Evolutionary conservation across 228 moss, liverwort and hornwort species (phyloP).

Genomic region (Sphagnum fallax): DNA sequence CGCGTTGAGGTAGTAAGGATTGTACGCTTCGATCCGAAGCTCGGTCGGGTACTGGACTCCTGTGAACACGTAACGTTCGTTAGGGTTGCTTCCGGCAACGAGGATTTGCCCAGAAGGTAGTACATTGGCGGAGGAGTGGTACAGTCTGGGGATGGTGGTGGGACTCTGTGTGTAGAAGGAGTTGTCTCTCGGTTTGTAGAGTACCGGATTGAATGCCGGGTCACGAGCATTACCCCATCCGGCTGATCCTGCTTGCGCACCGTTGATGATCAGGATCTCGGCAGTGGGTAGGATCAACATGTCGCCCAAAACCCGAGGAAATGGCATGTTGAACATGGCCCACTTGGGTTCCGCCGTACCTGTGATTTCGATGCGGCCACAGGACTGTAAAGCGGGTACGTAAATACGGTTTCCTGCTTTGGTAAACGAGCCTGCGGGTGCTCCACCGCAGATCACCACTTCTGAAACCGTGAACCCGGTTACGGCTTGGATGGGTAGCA

Average conservation of each 20-base stretch:
- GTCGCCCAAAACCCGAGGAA: constrained; percentile 50
- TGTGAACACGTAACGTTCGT: constrained; percentile 35
- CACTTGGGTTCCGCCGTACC: constrained; percentile 18
- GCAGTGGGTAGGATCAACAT: constrained; percentile 41
- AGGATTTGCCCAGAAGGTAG: constrained; percentile 44
- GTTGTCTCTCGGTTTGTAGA: constrained; percentile 24
- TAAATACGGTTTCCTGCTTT: constrained; percentile 21
- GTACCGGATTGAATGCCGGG: constrained; percentile 31
- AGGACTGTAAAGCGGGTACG: constrained; percentile 43
- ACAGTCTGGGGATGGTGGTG: constrained; percentile 33
- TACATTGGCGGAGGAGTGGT: constrained; percentile 47
- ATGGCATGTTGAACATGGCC: constrained; percentile 46
- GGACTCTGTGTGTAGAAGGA: constrained; percentile 32
- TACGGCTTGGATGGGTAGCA: constrained; percentile 25
- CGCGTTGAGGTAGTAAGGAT: constrained; percentile 24
- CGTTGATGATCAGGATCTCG: constrained; percentile 46
- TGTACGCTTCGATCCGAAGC: constrained; percentile 39
- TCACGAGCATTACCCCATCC: constrained; percentile 47
- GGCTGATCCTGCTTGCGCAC: constrained; percentile 47
- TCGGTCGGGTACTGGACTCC: constrained; percentile 46
- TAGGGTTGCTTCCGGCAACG: constrained; percentile 43
- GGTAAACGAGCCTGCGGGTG: constrained; percentile 32
- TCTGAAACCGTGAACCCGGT: constrained; percentile 18
- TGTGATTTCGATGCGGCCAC: constrained; percentile 21
- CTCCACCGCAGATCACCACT: constrained; percentile 43